Evolutionary conservation across 2,329 filamentous ascomycete species (phyloP).

Genomic region (Fusarium sp.): DNA sequence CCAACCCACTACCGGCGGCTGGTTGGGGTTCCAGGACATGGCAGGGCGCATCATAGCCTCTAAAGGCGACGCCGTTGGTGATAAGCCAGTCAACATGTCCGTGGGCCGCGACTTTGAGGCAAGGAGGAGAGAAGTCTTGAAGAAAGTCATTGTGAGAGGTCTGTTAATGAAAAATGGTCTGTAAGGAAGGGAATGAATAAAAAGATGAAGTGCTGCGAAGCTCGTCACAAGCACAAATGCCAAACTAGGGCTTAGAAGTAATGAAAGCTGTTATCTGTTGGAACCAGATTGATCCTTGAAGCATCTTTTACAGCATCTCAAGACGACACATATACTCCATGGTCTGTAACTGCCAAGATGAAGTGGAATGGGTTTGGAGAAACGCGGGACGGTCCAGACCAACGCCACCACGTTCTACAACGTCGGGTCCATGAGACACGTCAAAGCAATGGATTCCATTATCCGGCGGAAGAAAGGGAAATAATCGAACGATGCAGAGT

Average conservation of each 20-base stretch:
- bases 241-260: constrained; percentile 12
- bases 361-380: constrained; percentile 11
- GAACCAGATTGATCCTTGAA: neutral
- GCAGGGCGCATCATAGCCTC: constrained; percentile 41
- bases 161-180: neutral
- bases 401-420: constrained; percentile 13
- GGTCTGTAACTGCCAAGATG: constrained; percentile 3
- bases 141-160: constrained; percentile 10
- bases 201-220: neutral
- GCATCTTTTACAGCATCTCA: too few relatives aligned
- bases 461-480: neutral
- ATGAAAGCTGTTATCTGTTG: neutral
- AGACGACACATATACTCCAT: constrained; percentile 3
- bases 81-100: constrained; percentile 44
- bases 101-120: constrained; percentile 17
- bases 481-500: neutral
- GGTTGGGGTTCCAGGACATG: constrained; percentile 38
- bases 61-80: constrained; percentile 35
- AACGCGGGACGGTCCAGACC: constrained; percentile 20
- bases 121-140: constrained; percentile 1
- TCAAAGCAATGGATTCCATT: constrained; percentile 10
- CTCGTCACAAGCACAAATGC: constrained; percentile 4
- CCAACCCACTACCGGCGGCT: constrained; percentile 40
- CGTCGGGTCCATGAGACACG: neutral
- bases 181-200: neutral